Base-by-base conservation (phyloP, 305 asterid species). In the Stenogyne calaminthoides region DNA sequence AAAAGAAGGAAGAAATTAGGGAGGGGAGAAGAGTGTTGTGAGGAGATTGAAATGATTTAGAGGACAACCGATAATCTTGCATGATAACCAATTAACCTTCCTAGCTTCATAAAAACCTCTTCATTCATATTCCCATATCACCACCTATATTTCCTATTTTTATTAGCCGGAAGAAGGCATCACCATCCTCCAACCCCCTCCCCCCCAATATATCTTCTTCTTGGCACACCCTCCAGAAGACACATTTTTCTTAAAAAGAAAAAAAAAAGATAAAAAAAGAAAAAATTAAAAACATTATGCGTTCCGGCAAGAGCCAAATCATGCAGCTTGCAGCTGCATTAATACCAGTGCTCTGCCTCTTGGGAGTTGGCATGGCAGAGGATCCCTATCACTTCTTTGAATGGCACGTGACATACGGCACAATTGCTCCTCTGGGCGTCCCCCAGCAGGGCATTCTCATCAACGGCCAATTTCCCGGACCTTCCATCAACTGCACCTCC, bases 381-480 rank as follows among this genome's bases (percentile, higher is more conserved):
- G 90, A 85, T 32, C 89, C 90, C n/a, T 81, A 81, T 15, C 74
- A 66, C 63, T 81, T 79, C 73, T 78, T 36, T 18, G 87, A 83
- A 5, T 85, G 90, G 90, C 71, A 85, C 2, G 84, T 85, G 44
- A 83, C 87, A 40, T 83, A 85, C 54, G 90, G 90, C 63, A 79
- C 82, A 62, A 79, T 85, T 19, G 71, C 93, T 7, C 93, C 95
- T 19, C 74, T 91, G 36, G 95, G 95, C 8, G 85, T 88, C 2
- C 93, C 97, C 5, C 87, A 87, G 51, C 91, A 89, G 71, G 97
- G 87, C 22, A 89, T 89, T 66, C 88, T 91, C 60, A 88, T 91
- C 87, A 91, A 91, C 25, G 90, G 88, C 6, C 82, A 87, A 36
- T 88, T 86, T 80, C 96, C 96, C 0, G 94, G 96, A 6, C 97